Evolutionary conservation across 2,329 filamentous ascomycete species (phyloP).

Genomic region (Pseudocercospora eumusae): DNA sequence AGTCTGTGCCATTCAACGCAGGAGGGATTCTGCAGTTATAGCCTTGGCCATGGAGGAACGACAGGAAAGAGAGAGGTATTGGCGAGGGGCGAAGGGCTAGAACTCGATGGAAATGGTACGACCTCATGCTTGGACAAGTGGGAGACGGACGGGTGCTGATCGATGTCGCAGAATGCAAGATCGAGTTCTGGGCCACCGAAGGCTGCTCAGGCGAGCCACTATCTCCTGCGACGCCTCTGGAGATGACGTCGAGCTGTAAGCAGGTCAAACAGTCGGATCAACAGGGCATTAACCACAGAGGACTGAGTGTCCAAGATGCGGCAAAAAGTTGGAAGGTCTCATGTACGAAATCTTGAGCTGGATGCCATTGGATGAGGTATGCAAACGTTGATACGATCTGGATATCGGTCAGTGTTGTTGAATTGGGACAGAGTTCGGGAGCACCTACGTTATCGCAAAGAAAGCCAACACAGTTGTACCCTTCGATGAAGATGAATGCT

Average conservation of each 20-base stretch:
- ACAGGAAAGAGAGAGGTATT: background rate
- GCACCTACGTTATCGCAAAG: background rate
- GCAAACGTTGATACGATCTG: background rate
- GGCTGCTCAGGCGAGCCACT: background rate
- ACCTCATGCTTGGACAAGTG: background rate
- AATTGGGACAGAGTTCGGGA: background rate
- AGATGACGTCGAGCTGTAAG: background rate
- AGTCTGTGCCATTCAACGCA: background rate
- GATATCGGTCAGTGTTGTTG: background rate
- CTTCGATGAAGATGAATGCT: background rate
- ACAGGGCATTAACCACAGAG: background rate
- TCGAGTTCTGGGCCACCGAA: background rate
- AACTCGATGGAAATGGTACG: background rate
- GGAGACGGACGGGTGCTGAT: background rate
- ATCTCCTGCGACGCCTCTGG: background rate
- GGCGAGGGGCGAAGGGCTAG: background rate
- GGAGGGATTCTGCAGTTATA: background rate
- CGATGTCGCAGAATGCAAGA: background rate
- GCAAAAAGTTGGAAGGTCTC: slow-evolving; percentile 1
- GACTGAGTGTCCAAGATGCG: background rate
- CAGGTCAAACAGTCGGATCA: background rate
- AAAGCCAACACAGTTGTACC: background rate
- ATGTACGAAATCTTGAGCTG: background rate
- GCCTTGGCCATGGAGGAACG: background rate
- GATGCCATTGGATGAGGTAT: background rate